phyloP scores from a whole-genome alignment of 176 grass and related monocot genomes.

The Hyparrhenia diplandra region DNA sequence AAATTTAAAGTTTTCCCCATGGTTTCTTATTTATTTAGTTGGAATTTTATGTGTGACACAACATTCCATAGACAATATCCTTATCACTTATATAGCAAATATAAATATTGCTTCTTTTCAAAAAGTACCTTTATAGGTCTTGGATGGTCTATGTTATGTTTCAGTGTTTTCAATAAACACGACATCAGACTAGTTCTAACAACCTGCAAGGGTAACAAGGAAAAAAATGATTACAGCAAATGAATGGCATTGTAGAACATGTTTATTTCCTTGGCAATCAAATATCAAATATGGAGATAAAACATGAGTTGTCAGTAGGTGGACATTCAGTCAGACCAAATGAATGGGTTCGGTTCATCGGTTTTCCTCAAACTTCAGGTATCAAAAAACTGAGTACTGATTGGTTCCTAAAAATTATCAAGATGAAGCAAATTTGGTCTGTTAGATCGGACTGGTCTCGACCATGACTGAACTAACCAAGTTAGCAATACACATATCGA shows the following conservation, averaged over 20 bases:
- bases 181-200: conserved; percentile 89
- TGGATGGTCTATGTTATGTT: conserved; percentile 94
- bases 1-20: not conserved
- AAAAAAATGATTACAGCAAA: not conserved
- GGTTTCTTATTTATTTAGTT: not conserved
- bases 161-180: conserved; percentile 90
- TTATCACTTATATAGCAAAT: not conserved
- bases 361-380: not conserved
- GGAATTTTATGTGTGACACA: not conserved
- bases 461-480: not conserved
- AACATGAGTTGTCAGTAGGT: not conserved
- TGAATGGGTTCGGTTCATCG: not conserved
- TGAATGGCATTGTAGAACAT: not conserved
- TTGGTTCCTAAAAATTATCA: not conserved
- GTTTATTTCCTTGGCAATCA: conserved; percentile 5
- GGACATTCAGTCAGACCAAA: not conserved
- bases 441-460: not conserved
- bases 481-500: not conserved
- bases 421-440: not conserved
- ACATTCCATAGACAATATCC: not conserved
- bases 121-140: conserved; percentile 79
- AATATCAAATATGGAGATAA: not conserved
- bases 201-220: conserved; percentile 56
- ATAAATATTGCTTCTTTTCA: not conserved
- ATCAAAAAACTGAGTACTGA: not conserved